Percentiles rank a stretch among this genome's conserved stretches.
Conservation (phyloP, 805 yeast genomes). For the Metschnikowia continentalis region DNA sequence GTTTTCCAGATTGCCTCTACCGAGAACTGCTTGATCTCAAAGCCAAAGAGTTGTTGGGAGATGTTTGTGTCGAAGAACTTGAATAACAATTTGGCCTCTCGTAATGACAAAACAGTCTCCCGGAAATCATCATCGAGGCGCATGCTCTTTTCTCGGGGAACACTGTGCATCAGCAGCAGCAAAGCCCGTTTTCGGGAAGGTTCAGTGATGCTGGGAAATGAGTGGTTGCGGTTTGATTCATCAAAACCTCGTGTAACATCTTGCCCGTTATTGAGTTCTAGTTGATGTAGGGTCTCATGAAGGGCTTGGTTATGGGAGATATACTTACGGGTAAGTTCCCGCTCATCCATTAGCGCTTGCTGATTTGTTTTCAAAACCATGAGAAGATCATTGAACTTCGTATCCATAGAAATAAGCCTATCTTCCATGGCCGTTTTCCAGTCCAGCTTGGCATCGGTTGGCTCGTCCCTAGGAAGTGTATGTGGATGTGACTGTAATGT, state of each 20-base stretch:
- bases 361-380: slow-evolving; percentile 32
- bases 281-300: slow-evolving; percentile 1
- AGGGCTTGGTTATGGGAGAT: neutral
- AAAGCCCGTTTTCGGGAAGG: neutral
- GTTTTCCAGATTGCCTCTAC: slow-evolving; percentile 48
- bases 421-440: slow-evolving; percentile 37
- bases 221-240: neutral
- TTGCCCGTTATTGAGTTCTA: neutral
- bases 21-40: slow-evolving; percentile 48
- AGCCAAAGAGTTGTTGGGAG: slow-evolving; percentile 64
- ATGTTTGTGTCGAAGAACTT: slow-evolving; percentile 50
- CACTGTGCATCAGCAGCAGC: neutral
- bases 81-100: slow-evolving; percentile 47
- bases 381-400: slow-evolving; percentile 35
- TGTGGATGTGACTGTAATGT: neutral
- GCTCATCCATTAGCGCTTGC: slow-evolving; percentile 21
- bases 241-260: neutral
- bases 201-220: neutral
- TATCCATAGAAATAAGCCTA: slow-evolving; percentile 34
- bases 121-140: slow-evolving; percentile 29
- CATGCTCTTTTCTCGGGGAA: neutral
- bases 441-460: slow-evolving; percentile 6
- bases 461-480: neutral
- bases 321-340: slow-evolving; percentile 9
- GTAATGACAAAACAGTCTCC: slow-evolving; percentile 30